phyloP scores from a whole-genome alignment of 2,329 filamentous ascomycete genomes.

The Aspergillus awamori region DNA sequence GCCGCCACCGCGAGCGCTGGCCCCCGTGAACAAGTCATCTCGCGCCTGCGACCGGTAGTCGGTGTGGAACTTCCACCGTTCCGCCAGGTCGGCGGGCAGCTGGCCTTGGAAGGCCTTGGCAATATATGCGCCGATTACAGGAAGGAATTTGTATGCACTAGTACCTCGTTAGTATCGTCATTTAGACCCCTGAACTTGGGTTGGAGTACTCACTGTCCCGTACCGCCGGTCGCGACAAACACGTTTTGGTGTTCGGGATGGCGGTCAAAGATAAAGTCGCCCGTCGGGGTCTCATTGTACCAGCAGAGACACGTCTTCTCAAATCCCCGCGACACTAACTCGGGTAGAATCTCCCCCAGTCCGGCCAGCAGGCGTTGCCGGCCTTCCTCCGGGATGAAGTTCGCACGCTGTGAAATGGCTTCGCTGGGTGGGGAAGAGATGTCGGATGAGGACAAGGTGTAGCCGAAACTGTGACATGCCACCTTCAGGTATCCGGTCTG shows the following conservation, averaged over 20 bases:
- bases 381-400: slow-evolving; percentile 54
- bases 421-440: slow-evolving; percentile 26
- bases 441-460: slow-evolving; percentile 37
- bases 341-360: slow-evolving; percentile 61
- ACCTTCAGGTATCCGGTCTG: slow-evolving; percentile 57
- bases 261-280: slow-evolving; percentile 69
- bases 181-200: rapidly evolving
- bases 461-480: slow-evolving; percentile 68
- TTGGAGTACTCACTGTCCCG: slow-evolving; percentile 30
- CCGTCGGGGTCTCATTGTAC: slow-evolving; percentile 70
- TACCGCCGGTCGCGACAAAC: slow-evolving; percentile 34
- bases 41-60: slow-evolving; percentile 24
- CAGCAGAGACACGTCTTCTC: slow-evolving; percentile 65
- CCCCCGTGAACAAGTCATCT: slow-evolving; percentile 24
- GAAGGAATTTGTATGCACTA: slow-evolving; percentile 65
- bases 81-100: slow-evolving; percentile 55
- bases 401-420: slow-evolving; percentile 28
- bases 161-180: not conserved
- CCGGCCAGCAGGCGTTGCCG: slow-evolving; percentile 60
- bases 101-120: slow-evolving; percentile 56
- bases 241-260: slow-evolving; percentile 58
- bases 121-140: slow-evolving; percentile 64
- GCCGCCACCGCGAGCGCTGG: slow-evolving; percentile 34
- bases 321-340: slow-evolving; percentile 61
- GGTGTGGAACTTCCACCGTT: slow-evolving; percentile 58